Base-by-base conservation (phyloP, 805 yeast genomes). In the Schwanniomyces pseudopolymorphus region DNA sequence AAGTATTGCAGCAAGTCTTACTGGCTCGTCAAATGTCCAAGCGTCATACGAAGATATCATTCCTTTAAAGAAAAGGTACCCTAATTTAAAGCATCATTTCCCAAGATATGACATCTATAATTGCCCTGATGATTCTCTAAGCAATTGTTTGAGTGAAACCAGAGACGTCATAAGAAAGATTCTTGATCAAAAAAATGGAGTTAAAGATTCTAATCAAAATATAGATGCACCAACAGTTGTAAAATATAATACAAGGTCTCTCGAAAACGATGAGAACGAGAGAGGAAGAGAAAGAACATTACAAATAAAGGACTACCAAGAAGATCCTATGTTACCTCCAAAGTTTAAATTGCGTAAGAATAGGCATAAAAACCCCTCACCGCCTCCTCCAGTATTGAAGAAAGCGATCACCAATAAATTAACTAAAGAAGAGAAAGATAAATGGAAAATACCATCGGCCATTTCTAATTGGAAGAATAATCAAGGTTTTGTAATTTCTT, bases 391-490 rank as follows among this genome's bases (percentile, higher is more conserved):
- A 0, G 80, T 89, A 0, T 75, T 89, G 38, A 64, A 68, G 43
- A 50, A 54, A 13, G 51, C 60, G 9, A 35, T 33, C 13, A 74
- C 81, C 5, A 80, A 80, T 44, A 76, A 63, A 56, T 62, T 85
- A 16, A 79, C 90, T 0, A 79, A 80, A 22, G 88, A 85, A 53
- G 96, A 90, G 44, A 87, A 83, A 52, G 81, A 79, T 22, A 77
- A 80, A 50, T 92, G 97, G 97, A 76, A 78, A 40, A 89, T 94
- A 25, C 98, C 98, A 0, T 84, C 96, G 0, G 89, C 95, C 1
- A 80, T 92, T 0, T 92, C 98, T 1, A 89, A 89, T 63, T 94
- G 98, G 97, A 91, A 90, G 64, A 94, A 94, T 63, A 88, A 91
- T 14, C 86, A 87, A 55, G 97, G 98, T 1, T 89, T 83, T 60